phyloP scores from a whole-genome alignment of 371 early-diverging fungal species.

The Rhizopus microsporus region DNA sequence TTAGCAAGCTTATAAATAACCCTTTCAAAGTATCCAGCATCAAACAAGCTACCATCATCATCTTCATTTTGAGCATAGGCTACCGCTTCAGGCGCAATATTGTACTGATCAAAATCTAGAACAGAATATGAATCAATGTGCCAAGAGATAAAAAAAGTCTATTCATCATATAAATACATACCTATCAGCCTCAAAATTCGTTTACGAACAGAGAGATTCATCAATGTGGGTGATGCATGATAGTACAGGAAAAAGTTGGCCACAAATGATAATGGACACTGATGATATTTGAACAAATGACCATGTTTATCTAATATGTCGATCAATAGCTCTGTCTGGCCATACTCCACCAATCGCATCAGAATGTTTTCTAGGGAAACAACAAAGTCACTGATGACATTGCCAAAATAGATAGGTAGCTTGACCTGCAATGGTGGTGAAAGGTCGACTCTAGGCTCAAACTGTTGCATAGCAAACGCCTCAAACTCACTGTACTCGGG shows the following conservation, averaged over 20 bases:
- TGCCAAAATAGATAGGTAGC: constrained; percentile 74
- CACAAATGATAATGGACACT: constrained; percentile 68
- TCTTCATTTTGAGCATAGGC: constrained; percentile 43
- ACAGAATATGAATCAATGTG: not conserved
- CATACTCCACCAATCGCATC: constrained; percentile 70
- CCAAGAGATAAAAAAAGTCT: no score
- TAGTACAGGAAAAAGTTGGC: constrained; percentile 70
- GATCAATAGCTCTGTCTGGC: constrained; percentile 58
- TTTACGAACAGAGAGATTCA: constrained; percentile 59
- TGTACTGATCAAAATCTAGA: constrained; percentile 60
- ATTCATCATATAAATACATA: constrained; percentile 10
- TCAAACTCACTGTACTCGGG: constrained; percentile 81
- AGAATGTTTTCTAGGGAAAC: constrained; percentile 68
- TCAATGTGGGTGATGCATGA: constrained; percentile 61
- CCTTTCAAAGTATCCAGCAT: constrained; percentile 57
- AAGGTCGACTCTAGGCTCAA: constrained; percentile 32
- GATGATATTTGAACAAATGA: constrained; percentile 69
- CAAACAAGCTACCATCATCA: constrained; percentile 43
- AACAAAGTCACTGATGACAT: constrained; percentile 67
- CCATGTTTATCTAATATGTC: constrained; percentile 69
- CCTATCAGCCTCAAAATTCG: constrained; percentile 67
- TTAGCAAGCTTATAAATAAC: constrained; percentile 58
- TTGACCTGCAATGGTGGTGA: constrained; percentile 55
- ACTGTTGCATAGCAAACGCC: constrained; percentile 53
- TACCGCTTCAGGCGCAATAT: constrained; percentile 53